A percentile compares a stretch with the other conserved stretches of the same genome.
These are phyloP conservation scores for Lepidium sativum DNA, from an alignment of 345 rosid genomes.

Conservation along the genomic window DNA sequence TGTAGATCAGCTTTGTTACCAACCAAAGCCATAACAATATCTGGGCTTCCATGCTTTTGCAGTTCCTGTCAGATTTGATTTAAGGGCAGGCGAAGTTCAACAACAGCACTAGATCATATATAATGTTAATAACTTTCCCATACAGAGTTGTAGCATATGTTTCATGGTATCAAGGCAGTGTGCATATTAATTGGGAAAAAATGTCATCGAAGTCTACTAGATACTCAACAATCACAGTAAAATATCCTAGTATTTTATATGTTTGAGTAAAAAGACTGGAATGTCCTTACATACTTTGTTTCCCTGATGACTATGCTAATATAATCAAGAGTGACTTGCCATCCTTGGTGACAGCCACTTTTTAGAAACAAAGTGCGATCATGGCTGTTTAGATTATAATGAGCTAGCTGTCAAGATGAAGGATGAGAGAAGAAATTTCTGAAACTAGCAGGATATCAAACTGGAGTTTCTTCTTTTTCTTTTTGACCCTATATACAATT, in stretches of 20 bases:
- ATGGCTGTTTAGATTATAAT: background rate
- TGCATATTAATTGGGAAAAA: background rate
- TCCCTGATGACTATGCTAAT: background rate
- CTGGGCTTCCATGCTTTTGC: constrained; percentile 95
- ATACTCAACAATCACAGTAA: background rate
- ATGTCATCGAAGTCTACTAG: background rate
- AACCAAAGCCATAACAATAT: constrained; percentile 91
- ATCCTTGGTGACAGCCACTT: background rate
- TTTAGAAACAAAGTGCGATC: too few species aligned
- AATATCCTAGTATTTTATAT: background rate
- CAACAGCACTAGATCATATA: background rate
- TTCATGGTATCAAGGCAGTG: background rate
- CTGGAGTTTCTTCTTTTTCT: background rate
- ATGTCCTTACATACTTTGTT: background rate
- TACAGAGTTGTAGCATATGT: background rate
- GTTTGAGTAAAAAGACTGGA: background rate
- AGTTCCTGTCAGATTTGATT: constrained; percentile 69
- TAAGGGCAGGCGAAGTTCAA: background rate
- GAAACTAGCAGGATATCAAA: background rate
- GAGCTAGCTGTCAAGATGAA: background rate
- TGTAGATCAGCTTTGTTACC: constrained; percentile 97
- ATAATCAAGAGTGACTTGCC: background rate
- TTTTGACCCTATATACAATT: background rate
- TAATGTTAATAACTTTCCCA: background rate
- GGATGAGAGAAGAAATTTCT: background rate